Conservation (phyloP, 352 stramenopile genomes). For the Globisporangium takayamanum region DNA sequence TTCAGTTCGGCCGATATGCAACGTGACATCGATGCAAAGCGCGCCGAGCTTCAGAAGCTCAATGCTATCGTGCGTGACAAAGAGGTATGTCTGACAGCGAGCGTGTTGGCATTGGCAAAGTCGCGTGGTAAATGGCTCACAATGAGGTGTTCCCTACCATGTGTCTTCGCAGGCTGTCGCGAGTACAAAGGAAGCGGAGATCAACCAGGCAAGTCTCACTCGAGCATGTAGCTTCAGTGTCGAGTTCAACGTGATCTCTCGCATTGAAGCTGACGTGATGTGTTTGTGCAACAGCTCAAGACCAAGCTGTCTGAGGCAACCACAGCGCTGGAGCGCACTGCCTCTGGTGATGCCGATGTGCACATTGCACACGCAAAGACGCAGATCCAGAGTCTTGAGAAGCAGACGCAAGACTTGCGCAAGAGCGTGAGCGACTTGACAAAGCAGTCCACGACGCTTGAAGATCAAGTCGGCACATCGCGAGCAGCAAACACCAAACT, state of each 20-base stretch:
- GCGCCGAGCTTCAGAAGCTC: slow-evolving; percentile 5
- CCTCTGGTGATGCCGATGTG: background rate
- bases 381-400: slow-evolving; percentile 4
- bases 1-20: slow-evolving; percentile 7
- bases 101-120: too few species aligned
- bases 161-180: background rate
- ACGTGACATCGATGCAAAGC: slow-evolving; percentile 7
- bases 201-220: slow-evolving; percentile 1
- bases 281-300: background rate
- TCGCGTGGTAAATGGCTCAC: background rate
- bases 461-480: background rate
- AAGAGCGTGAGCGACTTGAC: background rate
- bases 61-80: slow-evolving; percentile 6
- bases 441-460: background rate
- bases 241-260: background rate
- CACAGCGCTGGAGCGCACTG: background rate
- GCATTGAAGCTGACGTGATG: background rate
- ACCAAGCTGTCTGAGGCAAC: slow-evolving; percentile 5
- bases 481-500: background rate
- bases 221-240: background rate
- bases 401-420: background rate
- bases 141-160: background rate
- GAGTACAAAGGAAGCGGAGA: slow-evolving; percentile 6
- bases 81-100: slow-evolving; percentile 5
- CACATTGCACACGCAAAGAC: background rate